Evolutionary conservation across 78 protist genomes (phyloP), one percentile per base, ranked within the genome.

Genomic region (Dictyostelium firmibasis): DNA sequence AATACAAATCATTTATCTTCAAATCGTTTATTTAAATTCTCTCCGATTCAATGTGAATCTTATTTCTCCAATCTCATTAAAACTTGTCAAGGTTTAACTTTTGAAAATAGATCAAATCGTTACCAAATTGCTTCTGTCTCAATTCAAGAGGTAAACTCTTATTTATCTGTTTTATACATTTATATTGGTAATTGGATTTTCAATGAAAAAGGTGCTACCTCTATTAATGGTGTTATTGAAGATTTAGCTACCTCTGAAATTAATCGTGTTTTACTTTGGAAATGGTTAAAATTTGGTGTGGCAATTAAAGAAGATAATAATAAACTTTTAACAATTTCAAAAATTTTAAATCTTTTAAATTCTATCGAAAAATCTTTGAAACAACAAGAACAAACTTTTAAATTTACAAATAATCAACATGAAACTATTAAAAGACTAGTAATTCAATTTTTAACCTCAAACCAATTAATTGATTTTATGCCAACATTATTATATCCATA

Each of bases 201-300:
- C 44, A 13, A 36, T 7, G 96, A 92, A 8, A 29, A 81, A 70
- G 98, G 98, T 88, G 94, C 96, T 43, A 78, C 86, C 2, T 72
- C 86, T 23, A 31, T 96, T 18, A 67, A 93, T 74, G 92, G 92
- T n/a, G 43, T 92, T 3, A 83, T 96, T 72, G 98, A 96, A 83
- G 98, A 96, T 43, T 84, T 94, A 38, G 98, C 98, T 14, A 92
- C 98, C 53, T 95, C 96, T 36, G 98, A 96, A 86, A 96, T 96
- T 70, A 86, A 91, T 31, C 87, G 98, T 62, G 85, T 78, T 44
- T 33, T 89, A 11, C 74, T 89, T 23, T 89, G 94, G 94, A 89
- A 70, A 81, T 89, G 94, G 94, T 60, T 89, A 33, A 60, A 47
- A 31, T 64, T 18, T 23, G 64, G 69, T 50, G 36, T 47, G 20